Evolutionary conservation across 805 yeast species (phyloP).

Genomic region (Teunomyces lycoperdinae): DNA sequence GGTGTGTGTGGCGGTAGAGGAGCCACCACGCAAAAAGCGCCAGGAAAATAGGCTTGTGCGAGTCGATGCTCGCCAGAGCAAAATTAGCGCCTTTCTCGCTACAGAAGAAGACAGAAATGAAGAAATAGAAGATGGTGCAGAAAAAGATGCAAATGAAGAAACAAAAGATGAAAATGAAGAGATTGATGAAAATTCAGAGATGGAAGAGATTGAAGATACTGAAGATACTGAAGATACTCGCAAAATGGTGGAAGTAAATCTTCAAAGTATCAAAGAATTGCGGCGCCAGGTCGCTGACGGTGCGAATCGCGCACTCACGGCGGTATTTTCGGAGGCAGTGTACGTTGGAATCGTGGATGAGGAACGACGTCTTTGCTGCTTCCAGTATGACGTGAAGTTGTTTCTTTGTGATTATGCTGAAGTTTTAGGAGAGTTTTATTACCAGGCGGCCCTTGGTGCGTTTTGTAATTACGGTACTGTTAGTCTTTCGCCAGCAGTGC

Average conservation of each 20-base stretch:
- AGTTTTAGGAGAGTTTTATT: slow-evolving; percentile 64
- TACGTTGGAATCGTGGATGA: slow-evolving; percentile 84
- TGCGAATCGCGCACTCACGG: slow-evolving; percentile 56
- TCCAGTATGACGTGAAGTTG: slow-evolving; percentile 78
- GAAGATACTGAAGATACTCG: background rate
- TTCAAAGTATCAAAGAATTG: slow-evolving; percentile 60
- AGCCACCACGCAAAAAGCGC: slow-evolving; percentile 30
- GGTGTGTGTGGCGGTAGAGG: slow-evolving; percentile 1
- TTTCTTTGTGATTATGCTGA: slow-evolving; percentile 80
- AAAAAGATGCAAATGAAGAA: background rate
- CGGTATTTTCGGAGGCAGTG: slow-evolving; percentile 63
- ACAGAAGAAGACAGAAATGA: background rate
- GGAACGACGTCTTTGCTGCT: slow-evolving; percentile 65
- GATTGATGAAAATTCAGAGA: background rate
- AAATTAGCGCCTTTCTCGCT: slow-evolving; percentile 15
- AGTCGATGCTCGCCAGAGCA: slow-evolving; percentile 64
- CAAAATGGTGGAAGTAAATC: slow-evolving; percentile 39
- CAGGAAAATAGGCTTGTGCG: slow-evolving; percentile 69
- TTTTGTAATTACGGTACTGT: slow-evolving; percentile 75
- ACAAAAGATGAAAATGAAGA: background rate
- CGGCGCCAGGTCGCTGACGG: slow-evolving; percentile 46
- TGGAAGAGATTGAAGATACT: background rate
- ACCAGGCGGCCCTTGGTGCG: slow-evolving; percentile 74
- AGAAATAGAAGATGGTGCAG: background rate
- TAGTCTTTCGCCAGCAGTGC: slow-evolving; percentile 20